A percentile compares a stretch with the other conserved stretches of the same genome.
Evolutionary conservation across 768 basidiomycete species (phyloP).

Genomic region (Suillus sp.): DNA sequence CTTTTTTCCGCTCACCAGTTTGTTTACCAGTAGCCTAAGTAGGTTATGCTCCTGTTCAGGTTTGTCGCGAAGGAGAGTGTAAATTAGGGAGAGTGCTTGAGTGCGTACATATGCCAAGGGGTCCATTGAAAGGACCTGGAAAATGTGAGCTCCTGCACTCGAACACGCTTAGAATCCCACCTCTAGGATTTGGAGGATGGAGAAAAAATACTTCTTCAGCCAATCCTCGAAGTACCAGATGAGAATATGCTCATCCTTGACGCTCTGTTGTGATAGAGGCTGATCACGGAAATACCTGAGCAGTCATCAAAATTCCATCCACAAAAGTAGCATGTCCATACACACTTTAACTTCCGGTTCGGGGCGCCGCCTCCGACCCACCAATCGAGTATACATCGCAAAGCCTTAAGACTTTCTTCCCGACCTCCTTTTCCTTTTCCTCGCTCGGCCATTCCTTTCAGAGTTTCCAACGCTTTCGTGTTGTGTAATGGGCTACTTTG

Average conservation of each 20-base stretch:
- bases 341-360: slow-evolving; percentile 80
- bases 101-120: slow-evolving; percentile 86
- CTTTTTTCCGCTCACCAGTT: slow-evolving; percentile 60
- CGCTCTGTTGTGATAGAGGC: slow-evolving; percentile 60
- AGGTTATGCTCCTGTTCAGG: slow-evolving; percentile 99
- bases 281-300: slow-evolving; percentile 90
- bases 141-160: slow-evolving; percentile 9
- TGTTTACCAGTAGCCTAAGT: slow-evolving; percentile 89
- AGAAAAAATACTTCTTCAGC: slow-evolving; percentile 97
- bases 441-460: slow-evolving; percentile 75
- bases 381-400: slow-evolving; percentile 95
- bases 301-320: background rate
- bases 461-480: slow-evolving; percentile 71
- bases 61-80: slow-evolving; percentile 80
- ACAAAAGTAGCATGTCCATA: slow-evolving; percentile 13
- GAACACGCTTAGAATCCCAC: slow-evolving; percentile 39
- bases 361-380: slow-evolving; percentile 96
- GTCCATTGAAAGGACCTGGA: slow-evolving; percentile 77
- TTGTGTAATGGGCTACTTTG: slow-evolving; percentile 89
- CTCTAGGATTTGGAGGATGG: slow-evolving; percentile 87
- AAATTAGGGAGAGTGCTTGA: slow-evolving; percentile 77
- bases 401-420: slow-evolving; percentile 89
- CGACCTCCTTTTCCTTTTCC: slow-evolving; percentile 85
- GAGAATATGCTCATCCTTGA: slow-evolving; percentile 73
- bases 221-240: slow-evolving; percentile 96